Evolutionary conservation across 768 basidiomycete genomes (phyloP), one percentile per base, ranked within the genome.

Genomic region (Podaxis sp.): DNA sequence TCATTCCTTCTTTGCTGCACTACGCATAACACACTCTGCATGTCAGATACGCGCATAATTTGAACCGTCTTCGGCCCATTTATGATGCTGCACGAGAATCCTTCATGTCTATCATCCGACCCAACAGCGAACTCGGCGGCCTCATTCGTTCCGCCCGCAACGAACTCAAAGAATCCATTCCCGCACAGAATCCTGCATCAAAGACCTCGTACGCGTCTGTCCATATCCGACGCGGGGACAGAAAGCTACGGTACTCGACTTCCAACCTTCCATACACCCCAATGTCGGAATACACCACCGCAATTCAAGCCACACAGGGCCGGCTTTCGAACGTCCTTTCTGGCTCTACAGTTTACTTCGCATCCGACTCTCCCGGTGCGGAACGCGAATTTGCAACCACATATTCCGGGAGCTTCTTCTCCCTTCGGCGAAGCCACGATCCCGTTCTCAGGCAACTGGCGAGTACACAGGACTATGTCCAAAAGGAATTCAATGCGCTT

Each of bases 161-260:
- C 41, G 84, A 85, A 69, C 66, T 89, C 13, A 54, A 58, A 37
- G 37, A 43, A 7, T 49, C 64, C 52, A 24, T 49, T 57, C n/a
- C 49, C 5, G 63, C 66, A 37, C 50, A 60, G 19, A 63, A 66
- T 29, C 25, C 55, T 19, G 38, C 51, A 13, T 17, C 40, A 4
- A 54, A 60, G 1, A 50, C 37, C 27, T 68, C 71, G 3, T 89
- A 88, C 69, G 67, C 85, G 47, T 78, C 80, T n/a, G 76, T 85
- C 12, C 87, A 91, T 70, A 79, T 89, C 63, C 84, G 88, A 37
- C 80, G 82, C 49, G 88, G 88, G 13, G 88, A 89, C 73, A 77
- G 80, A 5, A 71, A 75, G 53, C 79, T 84, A 12, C 64, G 69
- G 9, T 82, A 81, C 4, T 83, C 77, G 66, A 79, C 63, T 76